A percentile compares a stretch with the other conserved stretches of the same genome.
Evolutionary conservation across 257 asterid species (phyloP).

Genomic region (Capsicum chinense): DNA sequence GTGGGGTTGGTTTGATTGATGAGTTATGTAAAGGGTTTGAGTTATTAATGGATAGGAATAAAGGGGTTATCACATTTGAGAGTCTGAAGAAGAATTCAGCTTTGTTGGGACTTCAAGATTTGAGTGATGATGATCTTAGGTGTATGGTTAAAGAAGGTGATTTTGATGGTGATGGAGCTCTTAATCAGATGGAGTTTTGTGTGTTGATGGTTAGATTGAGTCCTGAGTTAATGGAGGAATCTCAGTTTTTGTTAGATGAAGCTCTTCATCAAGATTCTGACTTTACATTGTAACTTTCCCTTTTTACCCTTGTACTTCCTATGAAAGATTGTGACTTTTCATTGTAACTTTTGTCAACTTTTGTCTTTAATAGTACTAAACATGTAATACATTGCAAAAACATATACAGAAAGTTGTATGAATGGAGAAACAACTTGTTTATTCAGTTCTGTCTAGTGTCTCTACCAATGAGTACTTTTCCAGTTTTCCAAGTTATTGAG

Average conservation of each 20-base stretch:
- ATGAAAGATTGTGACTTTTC: not conserved
- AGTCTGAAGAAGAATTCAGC: slow-evolving; percentile 57
- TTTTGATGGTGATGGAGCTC: slow-evolving; percentile 65
- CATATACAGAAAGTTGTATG: slow-evolving; percentile 7
- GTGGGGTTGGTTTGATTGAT: slow-evolving; percentile 59
- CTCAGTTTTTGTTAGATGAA: slow-evolving; percentile 53
- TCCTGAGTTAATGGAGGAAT: slow-evolving; percentile 63
- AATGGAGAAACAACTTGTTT: not conserved
- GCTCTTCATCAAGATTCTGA: slow-evolving; percentile 43
- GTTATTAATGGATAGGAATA: slow-evolving; percentile 49
- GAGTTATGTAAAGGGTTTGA: slow-evolving; percentile 65
- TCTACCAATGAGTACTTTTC: not conserved
- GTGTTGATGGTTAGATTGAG: slow-evolving; percentile 66
- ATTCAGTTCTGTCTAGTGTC: not conserved
- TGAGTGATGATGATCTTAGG: slow-evolving; percentile 50
- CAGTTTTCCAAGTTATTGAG: no score
- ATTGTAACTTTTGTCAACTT: not conserved
- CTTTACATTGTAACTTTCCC: slow-evolving; percentile 38
- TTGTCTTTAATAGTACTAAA: not conserved
- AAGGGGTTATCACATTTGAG: slow-evolving; percentile 56
- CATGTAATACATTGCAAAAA: not conserved
- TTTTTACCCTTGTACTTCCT: not conserved
- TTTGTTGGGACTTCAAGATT: slow-evolving; percentile 52
- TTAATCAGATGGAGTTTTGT: slow-evolving; percentile 69
- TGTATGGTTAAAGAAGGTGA: slow-evolving; percentile 63